phyloP scores from a whole-genome alignment of 352 stramenopile species.

The Globisporangium spiculum region DNA sequence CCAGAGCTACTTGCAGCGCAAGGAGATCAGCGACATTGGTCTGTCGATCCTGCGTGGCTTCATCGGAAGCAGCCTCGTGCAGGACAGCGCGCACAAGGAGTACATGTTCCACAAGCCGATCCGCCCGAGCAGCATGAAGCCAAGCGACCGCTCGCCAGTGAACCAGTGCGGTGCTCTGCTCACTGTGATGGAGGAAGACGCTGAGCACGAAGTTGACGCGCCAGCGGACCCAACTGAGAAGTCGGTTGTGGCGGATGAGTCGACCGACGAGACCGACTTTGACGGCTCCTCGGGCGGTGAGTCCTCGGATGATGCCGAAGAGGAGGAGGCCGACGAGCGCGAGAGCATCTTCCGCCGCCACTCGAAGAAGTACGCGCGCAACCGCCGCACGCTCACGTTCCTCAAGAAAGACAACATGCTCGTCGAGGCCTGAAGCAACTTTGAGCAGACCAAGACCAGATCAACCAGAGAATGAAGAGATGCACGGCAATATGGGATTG shows the following conservation, averaged over 20 bases:
- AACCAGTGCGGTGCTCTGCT: constrained; percentile 60
- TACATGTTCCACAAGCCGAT: constrained; percentile 60
- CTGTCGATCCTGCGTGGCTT: constrained; percentile 70
- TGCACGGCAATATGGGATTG: background rate
- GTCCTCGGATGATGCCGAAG: constrained; percentile 36
- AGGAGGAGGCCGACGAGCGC: constrained; percentile 34
- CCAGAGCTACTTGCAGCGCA: constrained; percentile 47
- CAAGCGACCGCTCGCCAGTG: constrained; percentile 43
- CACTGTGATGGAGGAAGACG: constrained; percentile 59
- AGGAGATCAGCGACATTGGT: constrained; percentile 58
- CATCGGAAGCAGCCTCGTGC: constrained; percentile 54
- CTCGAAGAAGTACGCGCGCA: constrained; percentile 59
- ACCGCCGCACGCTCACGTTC: constrained; percentile 48
- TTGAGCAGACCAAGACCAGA: background rate
- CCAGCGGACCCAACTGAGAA: constrained; percentile 14
- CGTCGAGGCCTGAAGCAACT: background rate
- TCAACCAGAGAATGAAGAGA: background rate
- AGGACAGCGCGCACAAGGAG: constrained; percentile 47
- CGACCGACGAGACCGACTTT: constrained; percentile 29
- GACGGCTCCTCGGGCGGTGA: constrained; percentile 27
- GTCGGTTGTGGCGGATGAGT: constrained; percentile 24
- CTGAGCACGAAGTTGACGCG: constrained; percentile 29
- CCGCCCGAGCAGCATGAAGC: constrained; percentile 40
- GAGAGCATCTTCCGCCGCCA: constrained; percentile 50
- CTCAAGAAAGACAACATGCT: constrained; percentile 42